Conservation (phyloP, 331 rosid genomes). For the Pyracantha coccinea region DNA sequence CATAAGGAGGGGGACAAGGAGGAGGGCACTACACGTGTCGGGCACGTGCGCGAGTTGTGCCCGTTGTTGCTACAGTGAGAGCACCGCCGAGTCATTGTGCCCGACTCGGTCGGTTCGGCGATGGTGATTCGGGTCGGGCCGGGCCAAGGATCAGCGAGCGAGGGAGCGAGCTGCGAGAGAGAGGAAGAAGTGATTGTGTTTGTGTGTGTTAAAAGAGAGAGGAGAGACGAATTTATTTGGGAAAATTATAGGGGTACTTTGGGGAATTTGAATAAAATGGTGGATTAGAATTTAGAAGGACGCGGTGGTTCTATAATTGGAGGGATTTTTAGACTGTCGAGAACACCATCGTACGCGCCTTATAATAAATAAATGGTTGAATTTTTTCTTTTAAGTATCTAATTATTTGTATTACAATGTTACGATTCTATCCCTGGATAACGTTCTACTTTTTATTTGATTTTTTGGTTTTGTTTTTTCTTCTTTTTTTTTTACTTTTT, state of each 20-base stretch:
- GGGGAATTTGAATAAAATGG: slow-evolving; percentile 5
- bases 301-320: slow-evolving; percentile 34
- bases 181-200: not conserved
- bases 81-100: slow-evolving; percentile 86
- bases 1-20: not conserved
- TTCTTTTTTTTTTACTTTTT: not conserved
- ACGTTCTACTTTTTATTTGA: slow-evolving; percentile 9
- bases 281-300: slow-evolving; percentile 28
- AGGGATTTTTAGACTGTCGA: not conserved
- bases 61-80: slow-evolving; percentile 98
- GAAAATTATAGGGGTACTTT: slow-evolving; percentile 7
- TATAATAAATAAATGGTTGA: too few relatives aligned
- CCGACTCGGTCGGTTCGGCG: slow-evolving; percentile 33
- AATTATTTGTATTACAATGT: too few relatives aligned
- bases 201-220: not conserved
- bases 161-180: not conserved
- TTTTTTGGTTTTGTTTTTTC: not conserved
- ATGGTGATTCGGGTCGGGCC: not conserved
- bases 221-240: slow-evolving; percentile 5
- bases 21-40: slow-evolving; percentile 38
- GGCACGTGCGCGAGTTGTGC: slow-evolving; percentile 93
- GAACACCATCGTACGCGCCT: too few relatives aligned
- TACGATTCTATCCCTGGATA: slow-evolving; percentile 31
- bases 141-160: not conserved
- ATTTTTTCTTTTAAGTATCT: too few relatives aligned